These are phyloP conservation scores for sunflower (Helianthus annuus) DNA, from an alignment of 129 eudicot genomes.

Conservation along the genomic window HanXRQr2.0-SUNRISE NC_035449.2:34447369-34447868, in stretches of 20 bases:
- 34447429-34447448: too few species aligned
- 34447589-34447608: too few species aligned
- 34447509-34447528: too few species aligned
- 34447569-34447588: too few species aligned
- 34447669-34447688: conserved; percentile 67
- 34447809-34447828: conserved; percentile 61
- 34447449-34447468: too few species aligned
- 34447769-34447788: conserved; percentile 53
- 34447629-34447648: conserved; percentile 40
- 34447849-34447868: conserved; percentile 75
- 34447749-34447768: conserved; percentile 49
- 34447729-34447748: conserved; percentile 55
- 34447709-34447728: conserved; percentile 60
- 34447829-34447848: conserved; percentile 54
- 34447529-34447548: too few species aligned
- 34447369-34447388: too few species aligned
- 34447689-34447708: conserved; percentile 49
- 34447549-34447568: too few species aligned
- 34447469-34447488: too few species aligned
- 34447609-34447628: conserved; percentile 40
- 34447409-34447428: too few species aligned
- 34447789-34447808: conserved; percentile 50
- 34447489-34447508: too few species aligned
- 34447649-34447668: conserved; percentile 60
- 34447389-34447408: too few species aligned